Evolutionary conservation across 495 filamentous ascomycete genomes (phyloP).

Genomic region (Bacidia rubella): DNA sequence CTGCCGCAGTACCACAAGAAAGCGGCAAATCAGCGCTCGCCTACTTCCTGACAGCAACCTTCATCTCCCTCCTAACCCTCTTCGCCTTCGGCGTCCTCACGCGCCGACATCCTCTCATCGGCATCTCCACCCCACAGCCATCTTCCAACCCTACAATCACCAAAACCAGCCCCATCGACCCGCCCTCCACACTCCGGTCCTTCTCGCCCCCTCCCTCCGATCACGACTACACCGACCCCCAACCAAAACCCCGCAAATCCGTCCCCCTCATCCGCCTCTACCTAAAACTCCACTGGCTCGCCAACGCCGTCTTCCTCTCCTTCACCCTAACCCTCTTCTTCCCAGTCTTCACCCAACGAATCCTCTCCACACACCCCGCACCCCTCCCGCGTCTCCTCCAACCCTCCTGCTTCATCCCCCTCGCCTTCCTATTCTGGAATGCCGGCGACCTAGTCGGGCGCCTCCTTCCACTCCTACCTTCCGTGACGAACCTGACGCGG

Average conservation of each 20-base stretch:
- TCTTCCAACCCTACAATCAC: conserved; percentile 19
- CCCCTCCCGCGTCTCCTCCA: conserved; percentile 42
- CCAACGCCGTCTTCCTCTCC: conserved; percentile 57
- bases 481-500: conserved; percentile 39
- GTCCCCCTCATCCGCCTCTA: conserved; percentile 56
- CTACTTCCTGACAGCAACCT: conserved; percentile 84
- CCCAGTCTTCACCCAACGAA: conserved; percentile 78
- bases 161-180: conserved; percentile 24
- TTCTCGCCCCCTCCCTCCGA: conserved; percentile 15
- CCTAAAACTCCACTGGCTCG: conserved; percentile 58
- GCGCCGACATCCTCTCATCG: conserved; percentile 30
- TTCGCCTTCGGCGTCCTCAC: conserved; percentile 50
- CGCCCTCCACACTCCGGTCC: not conserved
- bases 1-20: conserved; percentile 17
- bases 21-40: conserved; percentile 62
- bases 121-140: not conserved
- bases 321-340: conserved; percentile 87
- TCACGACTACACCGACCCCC: conserved; percentile 30
- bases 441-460: conserved; percentile 70
- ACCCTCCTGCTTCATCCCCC: conserved; percentile 68
- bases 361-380: conserved; percentile 50
- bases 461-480: conserved; percentile 50
- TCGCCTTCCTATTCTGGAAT: conserved; percentile 92
- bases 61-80: conserved; percentile 41
- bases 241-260: conserved; percentile 25